Percentiles rank a stretch among this genome's conserved stretches.
These are phyloP conservation scores for Talaromyces liani DNA, from an alignment of 495 filamentous ascomycete genomes.

Conservation along the genomic window DNA sequence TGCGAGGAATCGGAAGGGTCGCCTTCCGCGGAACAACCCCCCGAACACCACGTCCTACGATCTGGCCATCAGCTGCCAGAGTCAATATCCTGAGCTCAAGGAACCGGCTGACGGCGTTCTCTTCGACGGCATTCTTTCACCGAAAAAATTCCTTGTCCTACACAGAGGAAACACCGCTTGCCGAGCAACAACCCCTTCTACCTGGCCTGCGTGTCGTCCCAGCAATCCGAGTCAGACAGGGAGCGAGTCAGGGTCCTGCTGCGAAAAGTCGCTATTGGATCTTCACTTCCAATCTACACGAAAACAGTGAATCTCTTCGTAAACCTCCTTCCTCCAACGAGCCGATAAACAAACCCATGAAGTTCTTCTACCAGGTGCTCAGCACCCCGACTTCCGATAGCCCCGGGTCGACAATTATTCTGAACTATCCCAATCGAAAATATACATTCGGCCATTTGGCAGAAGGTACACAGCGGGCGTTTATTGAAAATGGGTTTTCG, in stretches of 20 bases:
- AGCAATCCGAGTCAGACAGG: neutral
- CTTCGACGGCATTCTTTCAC: neutral
- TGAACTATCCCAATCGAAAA: constrained; percentile 71
- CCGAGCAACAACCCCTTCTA: neutral
- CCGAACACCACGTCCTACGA: constrained; percentile 10
- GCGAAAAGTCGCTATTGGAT: neutral
- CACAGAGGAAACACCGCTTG: neutral
- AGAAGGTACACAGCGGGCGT: constrained; percentile 80
- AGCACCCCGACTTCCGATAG: constrained; percentile 88
- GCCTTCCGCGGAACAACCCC: constrained; percentile 20
- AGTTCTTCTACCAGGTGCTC: constrained; percentile 61
- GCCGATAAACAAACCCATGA: constrained; percentile 44
- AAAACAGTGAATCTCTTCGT: neutral
- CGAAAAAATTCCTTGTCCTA: neutral
- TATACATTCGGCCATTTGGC: constrained; percentile 82
- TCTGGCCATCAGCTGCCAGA: neutral
- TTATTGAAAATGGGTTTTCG: constrained; percentile 53
- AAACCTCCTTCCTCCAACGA: neutral
- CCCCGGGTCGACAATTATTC: constrained; percentile 63
- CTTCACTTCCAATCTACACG: neutral
- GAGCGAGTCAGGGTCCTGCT: neutral
- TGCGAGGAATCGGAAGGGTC: constrained; percentile 24
- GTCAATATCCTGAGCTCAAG: neutral
- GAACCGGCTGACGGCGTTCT: neutral
- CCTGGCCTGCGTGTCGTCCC: neutral